Evolutionary conservation across 2,329 filamentous ascomycete species (phyloP), one percentile per base, ranked within the genome.

Genomic region (Diaporthe humulicola): DNA sequence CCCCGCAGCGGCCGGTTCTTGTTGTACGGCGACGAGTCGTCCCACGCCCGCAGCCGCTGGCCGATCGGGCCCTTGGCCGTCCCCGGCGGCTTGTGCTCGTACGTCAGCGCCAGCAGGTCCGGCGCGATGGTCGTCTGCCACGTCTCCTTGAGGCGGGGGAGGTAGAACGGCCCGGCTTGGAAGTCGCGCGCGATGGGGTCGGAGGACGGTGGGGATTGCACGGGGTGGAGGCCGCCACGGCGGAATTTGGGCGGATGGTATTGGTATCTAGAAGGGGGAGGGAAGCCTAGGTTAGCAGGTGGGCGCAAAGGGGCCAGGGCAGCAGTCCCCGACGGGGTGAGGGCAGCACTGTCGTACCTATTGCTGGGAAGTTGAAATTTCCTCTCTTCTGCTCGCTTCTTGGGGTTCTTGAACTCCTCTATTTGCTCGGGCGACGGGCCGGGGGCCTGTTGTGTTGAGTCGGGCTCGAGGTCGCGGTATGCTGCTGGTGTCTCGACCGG

Each of bases 201-300:
- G 77, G 96, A 97, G 70, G 92, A 90, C 52, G 92, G 90, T n/a
- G 95, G 96, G 75, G 95, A 94, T 86, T 98, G 95, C 81, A 98
- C 92, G 69, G 97, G 97, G 83, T 98, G 96, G 33, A 98, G 89
- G 77, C 96, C 96, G 73, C 97, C 97, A 81, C 96, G 94, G 84
- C 98, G 93, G 89, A 96, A 99, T 86, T 96, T 97, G 77, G 97
- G 97, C 69, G 96, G 93, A 78, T 96, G 95, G 85, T 94, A 98
- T 85, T 98, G 94, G 87, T 98, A 99, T 89, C 96, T 98, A 15
- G 58, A 15, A 8, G 33, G 76, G 85, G 84, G 61, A 50, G 58
- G 56, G 42, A 70, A 9, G 30, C 50, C 17, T 2, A 60, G 19
- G 66, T 79, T 57, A 76, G 76, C 33, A 64, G 15, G 22, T 40